A percentile compares a stretch with the other conserved stretches of the same genome.
Evolutionary conservation across 495 filamentous ascomycete genomes (phyloP).

Genomic region (Cairneyella variabilis): DNA sequence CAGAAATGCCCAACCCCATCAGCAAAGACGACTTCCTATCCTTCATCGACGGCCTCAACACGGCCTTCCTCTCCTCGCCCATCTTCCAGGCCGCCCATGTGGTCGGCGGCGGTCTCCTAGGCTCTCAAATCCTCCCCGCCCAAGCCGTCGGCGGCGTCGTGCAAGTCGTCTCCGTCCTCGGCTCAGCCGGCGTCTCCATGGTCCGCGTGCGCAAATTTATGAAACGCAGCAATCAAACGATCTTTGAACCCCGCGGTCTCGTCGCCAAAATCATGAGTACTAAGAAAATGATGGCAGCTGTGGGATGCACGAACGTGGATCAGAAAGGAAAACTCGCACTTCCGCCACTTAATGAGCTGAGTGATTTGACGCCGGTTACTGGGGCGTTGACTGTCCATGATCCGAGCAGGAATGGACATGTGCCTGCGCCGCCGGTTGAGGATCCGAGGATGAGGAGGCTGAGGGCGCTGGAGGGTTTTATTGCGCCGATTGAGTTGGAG

Average conservation of each 20-base stretch:
- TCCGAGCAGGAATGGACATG: background rate
- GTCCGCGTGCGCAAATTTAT: slow-evolving; percentile 4
- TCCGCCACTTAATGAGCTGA: background rate
- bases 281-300: slow-evolving; percentile 13
- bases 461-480: slow-evolving; percentile 9
- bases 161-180: slow-evolving; percentile 3
- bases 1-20: background rate
- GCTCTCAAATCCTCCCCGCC: slow-evolving; percentile 9
- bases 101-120: slow-evolving; percentile 1
- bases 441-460: slow-evolving; percentile 8
- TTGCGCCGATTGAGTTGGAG: slow-evolving; percentile 10
- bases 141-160: slow-evolving; percentile 8
- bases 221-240: slow-evolving; percentile 2
- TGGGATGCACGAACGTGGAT: slow-evolving; percentile 1
- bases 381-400: background rate
- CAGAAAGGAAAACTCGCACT: slow-evolving; percentile 6
- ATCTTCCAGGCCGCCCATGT: slow-evolving; percentile 10
- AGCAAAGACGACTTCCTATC: background rate
- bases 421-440: background rate
- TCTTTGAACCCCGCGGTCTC: slow-evolving; percentile 5
- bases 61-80: slow-evolving; percentile 7
- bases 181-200: slow-evolving; percentile 5
- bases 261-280: background rate
- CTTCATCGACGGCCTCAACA: slow-evolving; percentile 14
- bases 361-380: background rate